These are phyloP conservation scores for Clonostachys byssicola DNA, from an alignment of 2,329 filamentous ascomycete species.

Conservation along the genomic window DNA sequence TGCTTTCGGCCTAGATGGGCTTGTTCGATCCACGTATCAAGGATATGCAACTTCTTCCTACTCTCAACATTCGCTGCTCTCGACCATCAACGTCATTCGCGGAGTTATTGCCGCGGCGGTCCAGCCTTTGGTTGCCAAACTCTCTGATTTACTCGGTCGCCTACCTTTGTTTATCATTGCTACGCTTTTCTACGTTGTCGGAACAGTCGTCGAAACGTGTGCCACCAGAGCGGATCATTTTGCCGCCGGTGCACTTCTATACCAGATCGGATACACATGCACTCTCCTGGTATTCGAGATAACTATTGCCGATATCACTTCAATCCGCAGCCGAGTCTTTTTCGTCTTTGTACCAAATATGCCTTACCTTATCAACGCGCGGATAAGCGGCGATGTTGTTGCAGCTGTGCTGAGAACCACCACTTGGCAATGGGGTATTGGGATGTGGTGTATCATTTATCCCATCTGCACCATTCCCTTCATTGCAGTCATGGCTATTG, in stretches of 20 bases:
- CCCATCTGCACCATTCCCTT: conserved; percentile 53
- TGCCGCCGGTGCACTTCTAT: conserved; percentile 53
- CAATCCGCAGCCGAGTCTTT: conserved; percentile 56
- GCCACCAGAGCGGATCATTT: conserved; percentile 45
- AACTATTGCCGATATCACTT: conserved; percentile 60
- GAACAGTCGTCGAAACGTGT: conserved; percentile 52
- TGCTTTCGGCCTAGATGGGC: conserved; percentile 58
- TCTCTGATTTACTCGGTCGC: conserved; percentile 60
- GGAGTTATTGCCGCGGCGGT: conserved; percentile 58
- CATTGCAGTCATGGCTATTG: conserved; percentile 42
- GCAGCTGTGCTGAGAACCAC: conserved; percentile 39
- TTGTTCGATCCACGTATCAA: conserved; percentile 40
- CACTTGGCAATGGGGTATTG: conserved; percentile 59
- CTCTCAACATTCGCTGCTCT: conserved; percentile 45
- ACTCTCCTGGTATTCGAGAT: conserved; percentile 60
- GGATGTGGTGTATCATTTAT: conserved; percentile 63
- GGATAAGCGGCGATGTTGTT: conserved; percentile 57
- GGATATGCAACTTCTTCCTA: conserved; percentile 48
- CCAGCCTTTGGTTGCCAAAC: conserved; percentile 51
- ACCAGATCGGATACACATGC: conserved; percentile 60
- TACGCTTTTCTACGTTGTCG: conserved; percentile 54
- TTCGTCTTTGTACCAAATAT: conserved; percentile 60
- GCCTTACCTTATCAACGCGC: conserved; percentile 61
- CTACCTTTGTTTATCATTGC: conserved; percentile 51
- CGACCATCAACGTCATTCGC: conserved; percentile 54